These are phyloP conservation scores for Yamadazyma atmosphaerica DNA, from an alignment of 1,139 yeast species.

Conservation along the genomic window DNA sequence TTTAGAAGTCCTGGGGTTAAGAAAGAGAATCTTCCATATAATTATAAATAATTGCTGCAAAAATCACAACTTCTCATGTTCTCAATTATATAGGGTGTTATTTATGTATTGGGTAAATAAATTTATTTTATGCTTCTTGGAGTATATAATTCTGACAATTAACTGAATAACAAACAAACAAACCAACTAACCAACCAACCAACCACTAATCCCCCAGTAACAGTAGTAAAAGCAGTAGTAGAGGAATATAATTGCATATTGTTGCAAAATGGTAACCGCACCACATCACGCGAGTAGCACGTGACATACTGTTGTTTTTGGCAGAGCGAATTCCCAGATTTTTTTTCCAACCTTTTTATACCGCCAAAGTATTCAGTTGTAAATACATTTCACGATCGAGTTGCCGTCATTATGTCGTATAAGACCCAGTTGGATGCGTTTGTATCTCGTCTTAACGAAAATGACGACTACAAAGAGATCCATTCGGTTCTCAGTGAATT, in stretches of 20 bases:
- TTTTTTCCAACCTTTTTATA: slow-evolving; percentile 6
- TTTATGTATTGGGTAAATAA: too few relatives aligned
- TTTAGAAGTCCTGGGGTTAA: slow-evolving; percentile 6
- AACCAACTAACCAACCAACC: too few relatives aligned
- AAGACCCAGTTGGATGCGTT: slow-evolving; percentile 58
- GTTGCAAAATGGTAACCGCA: background rate
- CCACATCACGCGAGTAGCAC: slow-evolving; percentile 14
- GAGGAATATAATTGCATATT: too few relatives aligned
- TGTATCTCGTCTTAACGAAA: slow-evolving; percentile 57
- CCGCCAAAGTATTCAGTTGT: background rate
- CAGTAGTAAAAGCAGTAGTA: too few relatives aligned
- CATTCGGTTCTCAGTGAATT: slow-evolving; percentile 75
- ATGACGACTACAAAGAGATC: slow-evolving; percentile 56
- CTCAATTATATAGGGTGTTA: background rate
- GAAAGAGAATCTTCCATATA: too few relatives aligned
- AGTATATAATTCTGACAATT: too few relatives aligned
- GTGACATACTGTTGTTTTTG: slow-evolving; percentile 7
- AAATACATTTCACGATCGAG: too few relatives aligned
- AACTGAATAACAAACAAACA: too few relatives aligned
- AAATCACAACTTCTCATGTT: slow-evolving; percentile 1
- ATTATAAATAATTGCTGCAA: background rate
- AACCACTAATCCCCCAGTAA: too few relatives aligned
- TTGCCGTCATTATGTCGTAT: slow-evolving; percentile 35
- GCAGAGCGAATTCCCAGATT: slow-evolving; percentile 11
- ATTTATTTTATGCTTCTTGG: too few relatives aligned